Evolutionary conservation across 2,329 filamentous ascomycete genomes (phyloP).

Genomic region (Curvularia eragrostidis): DNA sequence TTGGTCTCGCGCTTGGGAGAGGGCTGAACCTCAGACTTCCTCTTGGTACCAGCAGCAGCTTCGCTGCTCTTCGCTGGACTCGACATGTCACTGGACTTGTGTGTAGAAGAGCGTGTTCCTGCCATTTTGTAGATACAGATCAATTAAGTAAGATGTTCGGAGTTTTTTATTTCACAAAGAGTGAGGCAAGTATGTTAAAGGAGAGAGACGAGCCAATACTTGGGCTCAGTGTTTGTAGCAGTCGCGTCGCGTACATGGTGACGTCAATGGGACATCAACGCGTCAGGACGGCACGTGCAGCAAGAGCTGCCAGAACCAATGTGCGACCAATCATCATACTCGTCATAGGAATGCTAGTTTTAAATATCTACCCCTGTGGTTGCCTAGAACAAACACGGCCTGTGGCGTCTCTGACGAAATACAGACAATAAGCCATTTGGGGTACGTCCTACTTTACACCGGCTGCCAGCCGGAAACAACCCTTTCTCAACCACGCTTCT

Average conservation of each 20-base stretch:
- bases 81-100: conserved; percentile 22
- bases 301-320: not conserved
- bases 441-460: not conserved
- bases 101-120: conserved; percentile 38
- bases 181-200: not conserved
- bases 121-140: conserved; percentile 29
- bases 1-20: conserved; percentile 55
- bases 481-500: conserved; percentile 1
- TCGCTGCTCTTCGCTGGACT: conserved; percentile 38
- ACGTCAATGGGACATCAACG: conserved; percentile 20
- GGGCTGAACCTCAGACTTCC: conserved; percentile 47
- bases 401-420: not conserved
- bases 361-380: not conserved
- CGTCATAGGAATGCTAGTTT: not conserved
- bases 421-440: not conserved
- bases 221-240: conserved; percentile 3
- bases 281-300: conserved; percentile 20
- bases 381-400: not conserved
- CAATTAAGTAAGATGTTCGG: not conserved
- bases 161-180: not conserved
- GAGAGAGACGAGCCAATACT: not conserved
- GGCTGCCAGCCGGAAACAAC: not conserved
- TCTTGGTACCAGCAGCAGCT: conserved; percentile 48
- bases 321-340: not conserved
- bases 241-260: conserved; percentile 18